These are phyloP conservation scores for Mycosphaerella sp. DNA, from an alignment of 2,329 filamentous ascomycete genomes.

Conservation along the genomic window DNA sequence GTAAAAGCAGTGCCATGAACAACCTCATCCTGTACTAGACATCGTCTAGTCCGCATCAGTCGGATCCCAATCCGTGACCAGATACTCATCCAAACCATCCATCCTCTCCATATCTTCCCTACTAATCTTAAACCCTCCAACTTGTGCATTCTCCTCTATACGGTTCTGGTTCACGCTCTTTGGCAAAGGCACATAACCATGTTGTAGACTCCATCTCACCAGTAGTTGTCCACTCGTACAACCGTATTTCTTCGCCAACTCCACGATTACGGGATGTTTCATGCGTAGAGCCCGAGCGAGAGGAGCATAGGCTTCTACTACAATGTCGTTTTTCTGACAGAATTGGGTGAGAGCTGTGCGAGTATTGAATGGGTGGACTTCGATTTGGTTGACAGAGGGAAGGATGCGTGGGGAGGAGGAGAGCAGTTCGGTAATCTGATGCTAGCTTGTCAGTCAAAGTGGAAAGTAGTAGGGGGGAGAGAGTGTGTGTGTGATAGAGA, in stretches of 20 bases:
- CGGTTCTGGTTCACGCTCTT: constrained; percentile 62
- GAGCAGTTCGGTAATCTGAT: constrained; percentile 62
- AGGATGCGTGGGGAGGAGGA: constrained; percentile 54
- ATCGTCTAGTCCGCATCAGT: background rate
- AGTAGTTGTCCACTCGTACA: constrained; percentile 69
- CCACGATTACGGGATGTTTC: constrained; percentile 57
- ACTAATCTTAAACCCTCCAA: constrained; percentile 56
- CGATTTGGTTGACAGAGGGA: constrained; percentile 73
- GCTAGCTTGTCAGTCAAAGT: background rate
- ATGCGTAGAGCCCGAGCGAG: constrained; percentile 66
- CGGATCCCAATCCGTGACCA: constrained; percentile 50
- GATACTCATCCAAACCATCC: constrained; percentile 62
- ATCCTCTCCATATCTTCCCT: constrained; percentile 57
- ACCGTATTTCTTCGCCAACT: constrained; percentile 60
- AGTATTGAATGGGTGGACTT: constrained; percentile 78
- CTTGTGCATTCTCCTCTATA: constrained; percentile 58
- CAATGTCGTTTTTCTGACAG: constrained; percentile 60
- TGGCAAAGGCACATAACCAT: constrained; percentile 65
- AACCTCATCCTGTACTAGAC: too few species aligned
- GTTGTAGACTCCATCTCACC: constrained; percentile 71
- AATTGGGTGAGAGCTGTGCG: constrained; percentile 59
- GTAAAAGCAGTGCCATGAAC: background rate
- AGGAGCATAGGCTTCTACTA: constrained; percentile 74
- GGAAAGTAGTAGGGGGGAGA: background rate
- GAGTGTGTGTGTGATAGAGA: too few species aligned